phyloP scores from a whole-genome alignment of 2,329 filamentous ascomycete genomes.

The Neospermospora avenae region DNA sequence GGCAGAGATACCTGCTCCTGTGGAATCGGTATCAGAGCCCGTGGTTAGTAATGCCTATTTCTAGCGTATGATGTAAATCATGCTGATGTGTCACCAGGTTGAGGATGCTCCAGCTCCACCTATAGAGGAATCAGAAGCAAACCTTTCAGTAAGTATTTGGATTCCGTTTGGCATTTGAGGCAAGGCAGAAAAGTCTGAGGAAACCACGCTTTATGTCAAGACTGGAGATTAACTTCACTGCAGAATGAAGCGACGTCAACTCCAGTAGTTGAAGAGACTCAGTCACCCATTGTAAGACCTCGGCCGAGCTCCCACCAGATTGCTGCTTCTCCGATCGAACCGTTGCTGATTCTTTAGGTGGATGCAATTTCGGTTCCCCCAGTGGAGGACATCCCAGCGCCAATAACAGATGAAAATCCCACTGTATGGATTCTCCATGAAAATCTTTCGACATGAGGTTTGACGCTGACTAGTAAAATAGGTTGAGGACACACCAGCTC shows the following conservation, averaged over 20 bases:
- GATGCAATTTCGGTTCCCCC: too few species aligned
- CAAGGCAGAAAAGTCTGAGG: neutral
- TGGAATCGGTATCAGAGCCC: neutral
- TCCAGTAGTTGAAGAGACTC: neutral
- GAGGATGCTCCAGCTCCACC: neutral
- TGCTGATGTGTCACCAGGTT: neutral
- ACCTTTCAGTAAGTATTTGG: neutral
- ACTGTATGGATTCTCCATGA: neutral
- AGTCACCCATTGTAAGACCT: neutral
- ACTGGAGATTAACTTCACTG: neutral
- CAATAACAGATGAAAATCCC: neutral
- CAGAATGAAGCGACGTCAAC: neutral
- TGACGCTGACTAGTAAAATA: neutral
- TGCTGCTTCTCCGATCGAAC: too few species aligned
- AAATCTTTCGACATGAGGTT: neutral
- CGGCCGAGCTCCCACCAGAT: neutral
- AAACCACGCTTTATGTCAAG: neutral
- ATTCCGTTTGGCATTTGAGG: neutral
- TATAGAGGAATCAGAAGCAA: neutral
- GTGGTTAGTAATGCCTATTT: neutral
- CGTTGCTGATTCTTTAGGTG: too few species aligned
- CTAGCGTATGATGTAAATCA: neutral
- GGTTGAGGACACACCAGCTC: constrained; percentile 4
- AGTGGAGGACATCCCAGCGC: constrained; percentile 6
- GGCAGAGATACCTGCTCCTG: constrained; percentile 1